Conservation (phyloP, 1,139 yeast genomes). For the Hemisphaericaspora subhashii region DNA sequence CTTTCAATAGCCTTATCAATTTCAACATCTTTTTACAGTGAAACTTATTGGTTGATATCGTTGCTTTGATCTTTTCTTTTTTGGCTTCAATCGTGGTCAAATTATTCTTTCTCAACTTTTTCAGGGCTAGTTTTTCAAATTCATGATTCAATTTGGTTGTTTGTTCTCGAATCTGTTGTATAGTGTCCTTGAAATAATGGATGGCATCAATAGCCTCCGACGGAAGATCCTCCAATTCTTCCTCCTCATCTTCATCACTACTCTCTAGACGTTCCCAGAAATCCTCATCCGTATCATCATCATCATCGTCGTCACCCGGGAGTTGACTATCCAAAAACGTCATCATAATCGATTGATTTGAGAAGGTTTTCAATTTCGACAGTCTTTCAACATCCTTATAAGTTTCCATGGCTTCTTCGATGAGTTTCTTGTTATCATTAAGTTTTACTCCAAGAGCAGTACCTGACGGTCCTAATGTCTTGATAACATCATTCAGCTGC, state of each 20-base stretch:
- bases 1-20: constrained; percentile 32
- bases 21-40: constrained; percentile 40
- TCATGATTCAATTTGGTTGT: constrained; percentile 36
- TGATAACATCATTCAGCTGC: constrained; percentile 52
- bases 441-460: constrained; percentile 26
- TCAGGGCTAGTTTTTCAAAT: constrained; percentile 40
- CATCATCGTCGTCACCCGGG: constrained; percentile 14
- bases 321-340: constrained; percentile 40
- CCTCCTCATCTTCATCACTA: constrained; percentile 15
- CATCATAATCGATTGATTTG: constrained; percentile 48
- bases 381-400: constrained; percentile 49
- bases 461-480: constrained; percentile 41
- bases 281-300: constrained; percentile 13
- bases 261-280: constrained; percentile 11
- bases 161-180: constrained; percentile 36
- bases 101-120: constrained; percentile 43
- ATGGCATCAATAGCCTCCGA: constrained; percentile 38
- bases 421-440: constrained; percentile 42
- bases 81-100: constrained; percentile 39
- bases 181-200: constrained; percentile 30
- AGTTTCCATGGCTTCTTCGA: constrained; percentile 52
- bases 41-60: constrained; percentile 35
- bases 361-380: constrained; percentile 46
- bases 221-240: constrained; percentile 24
- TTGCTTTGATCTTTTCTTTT: constrained; percentile 44